Evolutionary conservation across 2,329 filamentous ascomycete genomes (phyloP), one percentile per base, ranked within the genome.

Genomic region (Hymenoscyphus occultus): DNA sequence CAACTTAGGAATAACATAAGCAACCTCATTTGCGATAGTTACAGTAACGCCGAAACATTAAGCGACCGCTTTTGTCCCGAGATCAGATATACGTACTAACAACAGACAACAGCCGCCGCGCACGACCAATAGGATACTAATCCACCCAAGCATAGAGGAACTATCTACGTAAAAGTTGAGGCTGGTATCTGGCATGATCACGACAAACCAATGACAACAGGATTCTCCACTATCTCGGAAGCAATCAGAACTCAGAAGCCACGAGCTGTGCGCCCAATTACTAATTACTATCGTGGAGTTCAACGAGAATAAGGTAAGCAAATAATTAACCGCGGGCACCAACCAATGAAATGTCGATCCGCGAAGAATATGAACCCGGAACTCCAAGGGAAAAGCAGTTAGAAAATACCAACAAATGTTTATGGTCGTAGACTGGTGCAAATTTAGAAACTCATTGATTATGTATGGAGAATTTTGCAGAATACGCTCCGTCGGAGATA

Each of bases 301-400:
- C 48, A 19, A 48, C n/a, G 16, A 19, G 19, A 22, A 16, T 19
- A 19, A 48, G 19, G n/a, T 19, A 48, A 62, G 56, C 59, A 45
- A 66, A 66, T 64, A 45, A 57, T 10, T 1, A 40, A 28, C 28
- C 56, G 56, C 56, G 13, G 56, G 14, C 28, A 57, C 6, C 12
- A 57, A 19, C 56, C 56, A 57, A 57, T 57, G n/a, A 57, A 57
- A 35, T 19, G 28, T 13, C 56, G 28, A 57, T 57, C 56, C 56
- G 56, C 56, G 19, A 19, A 51, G 45, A 51, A 51, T 10, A 35
- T 35, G 35, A 35, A 35, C 35, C 35, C 35, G 9, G n/a, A 51
- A 51, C n/a, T 51, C n/a, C 7, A 22, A 51, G 19, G n/a, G 13
- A 45, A n/a, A 7, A 7, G n/a, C 13, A 51, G n/a, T 9, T 16